Percentiles rank a stretch among this genome's conserved stretches.
phyloP scores from a whole-genome alignment of 2,329 filamentous ascomycete species.

The Pyricularia grisea region DNA sequence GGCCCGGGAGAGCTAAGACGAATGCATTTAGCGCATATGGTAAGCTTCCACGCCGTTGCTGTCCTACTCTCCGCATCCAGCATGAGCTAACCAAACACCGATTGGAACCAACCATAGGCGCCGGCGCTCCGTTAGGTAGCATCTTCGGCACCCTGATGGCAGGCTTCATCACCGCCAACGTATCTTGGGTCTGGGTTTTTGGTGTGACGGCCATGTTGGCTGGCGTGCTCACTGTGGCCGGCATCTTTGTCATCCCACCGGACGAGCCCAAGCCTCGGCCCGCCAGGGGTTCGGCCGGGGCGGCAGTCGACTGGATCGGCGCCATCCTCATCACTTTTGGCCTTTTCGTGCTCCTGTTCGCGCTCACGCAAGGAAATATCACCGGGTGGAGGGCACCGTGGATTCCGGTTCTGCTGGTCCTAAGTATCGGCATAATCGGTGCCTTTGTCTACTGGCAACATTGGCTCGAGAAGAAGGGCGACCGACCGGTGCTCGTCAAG shows the following conservation, averaged over 20 bases:
- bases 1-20: conserved; percentile 59
- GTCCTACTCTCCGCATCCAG: not conserved
- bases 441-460: conserved; percentile 53
- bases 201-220: conserved; percentile 54
- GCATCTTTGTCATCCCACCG: conserved; percentile 48
- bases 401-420: conserved; percentile 49
- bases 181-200: conserved; percentile 59
- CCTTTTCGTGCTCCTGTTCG: conserved; percentile 54
- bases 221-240: conserved; percentile 44
- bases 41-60: conserved; percentile 15
- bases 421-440: conserved; percentile 45
- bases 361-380: conserved; percentile 59
- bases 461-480: conserved; percentile 42
- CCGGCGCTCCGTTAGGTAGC: conserved; percentile 54
- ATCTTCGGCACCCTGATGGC: conserved; percentile 56
- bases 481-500: conserved; percentile 52
- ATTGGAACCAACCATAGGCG: conserved; percentile 25
- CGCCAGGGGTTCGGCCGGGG: not conserved
- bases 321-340: conserved; percentile 52
- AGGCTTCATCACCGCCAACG: conserved; percentile 53
- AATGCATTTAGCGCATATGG: conserved; percentile 59
- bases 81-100: not conserved
- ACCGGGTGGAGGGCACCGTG: conserved; percentile 58
- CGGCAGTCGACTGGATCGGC: conserved; percentile 54
- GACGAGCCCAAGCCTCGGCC: not conserved